phyloP scores from a whole-genome alignment of 2,329 filamentous ascomycete genomes.

The Colletotrichum musicola region DNA sequence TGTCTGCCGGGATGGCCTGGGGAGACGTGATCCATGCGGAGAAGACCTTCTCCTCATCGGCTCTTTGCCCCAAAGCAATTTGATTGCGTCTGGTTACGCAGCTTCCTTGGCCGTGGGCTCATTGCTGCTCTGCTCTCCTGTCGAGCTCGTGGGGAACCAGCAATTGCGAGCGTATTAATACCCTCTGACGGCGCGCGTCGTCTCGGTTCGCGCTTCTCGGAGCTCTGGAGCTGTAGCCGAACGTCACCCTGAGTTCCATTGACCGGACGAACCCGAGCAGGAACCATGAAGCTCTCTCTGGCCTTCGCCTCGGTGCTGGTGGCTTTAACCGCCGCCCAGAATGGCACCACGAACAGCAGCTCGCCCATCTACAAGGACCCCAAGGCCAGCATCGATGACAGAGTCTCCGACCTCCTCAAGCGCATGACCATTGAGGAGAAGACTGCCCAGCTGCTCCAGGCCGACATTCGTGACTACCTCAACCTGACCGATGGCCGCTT shows the following conservation, averaged over 20 bases:
- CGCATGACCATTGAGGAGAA: slow-evolving; percentile 84
- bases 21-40: slow-evolving; percentile 35
- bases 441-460: slow-evolving; percentile 75
- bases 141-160: slow-evolving; percentile 3
- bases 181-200: slow-evolving; percentile 24
- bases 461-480: slow-evolving; percentile 81
- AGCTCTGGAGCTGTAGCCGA: slow-evolving; percentile 28
- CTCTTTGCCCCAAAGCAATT: slow-evolving; percentile 35
- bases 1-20: slow-evolving; percentile 1
- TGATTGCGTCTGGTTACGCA: slow-evolving; percentile 30
- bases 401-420: slow-evolving; percentile 75
- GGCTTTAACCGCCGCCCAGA: slow-evolving; percentile 43
- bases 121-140: slow-evolving; percentile 17
- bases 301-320: slow-evolving; percentile 43
- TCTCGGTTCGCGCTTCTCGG: slow-evolving; percentile 9
- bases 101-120: slow-evolving; percentile 24
- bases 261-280: slow-evolving; percentile 6
- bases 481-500: slow-evolving; percentile 75
- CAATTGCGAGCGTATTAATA: slow-evolving; percentile 38
- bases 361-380: slow-evolving; percentile 72
- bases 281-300: slow-evolving; percentile 48
- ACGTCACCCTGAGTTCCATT: slow-evolving; percentile 28
- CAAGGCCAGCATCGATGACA: slow-evolving; percentile 70
- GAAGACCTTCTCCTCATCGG: slow-evolving; percentile 29
- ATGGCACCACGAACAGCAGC: slow-evolving; percentile 38